Base-by-base conservation (phyloP, 306 rosid species). In the Pterocarpus macrocarpus region DNA sequence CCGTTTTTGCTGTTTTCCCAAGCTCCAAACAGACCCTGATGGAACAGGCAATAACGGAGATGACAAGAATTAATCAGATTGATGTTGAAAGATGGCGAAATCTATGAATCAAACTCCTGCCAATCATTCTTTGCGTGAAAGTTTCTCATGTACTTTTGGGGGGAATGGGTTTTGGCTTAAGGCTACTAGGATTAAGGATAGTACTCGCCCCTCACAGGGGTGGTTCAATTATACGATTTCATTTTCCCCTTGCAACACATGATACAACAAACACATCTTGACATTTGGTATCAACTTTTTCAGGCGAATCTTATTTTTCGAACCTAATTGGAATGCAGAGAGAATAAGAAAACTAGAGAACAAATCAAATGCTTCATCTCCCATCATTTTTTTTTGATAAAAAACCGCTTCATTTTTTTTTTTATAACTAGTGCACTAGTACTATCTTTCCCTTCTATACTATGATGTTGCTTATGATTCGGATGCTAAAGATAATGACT, bases 51-150 rank as follows among this genome's bases (percentile, higher is more conserved):
- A 76, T 55, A 28, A 69, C 28, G 77, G 79, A 75, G 87, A 79
- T 85, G 92, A 88, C 92, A 89, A 88, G 84, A 85, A 85, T 85
- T 86, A 80, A 91, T 87, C 90, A 89, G 72, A 64, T 50, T 84
- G 92, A 90, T 84, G 86, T 86, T 79, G 90, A 90, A 80, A 86
- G 92, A 89, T 84, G 45, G 88, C 16, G 80, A 83, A 75, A 57
- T 90, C 84, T 80, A 82, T 83, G 85, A 89, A 85, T 86, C 87
- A 67, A 77, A 77, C 90, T 84, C 77, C 58, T 81, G 67, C 91
- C 91, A 91, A 91, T 94, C 89, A 89, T 86, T 83, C 88, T 76
- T 75, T 57, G 50, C 71, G 68, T 70, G 45, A 73, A 82, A 63
- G 69, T 66, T 57, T 77, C 86, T 73, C 77, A 22, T 63, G 79